Evolutionary conservation across 192 early-diverging fungal genomes (phyloP), one percentile per base, ranked within the genome.

Genomic region (Linnemannia schmuckeri): DNA sequence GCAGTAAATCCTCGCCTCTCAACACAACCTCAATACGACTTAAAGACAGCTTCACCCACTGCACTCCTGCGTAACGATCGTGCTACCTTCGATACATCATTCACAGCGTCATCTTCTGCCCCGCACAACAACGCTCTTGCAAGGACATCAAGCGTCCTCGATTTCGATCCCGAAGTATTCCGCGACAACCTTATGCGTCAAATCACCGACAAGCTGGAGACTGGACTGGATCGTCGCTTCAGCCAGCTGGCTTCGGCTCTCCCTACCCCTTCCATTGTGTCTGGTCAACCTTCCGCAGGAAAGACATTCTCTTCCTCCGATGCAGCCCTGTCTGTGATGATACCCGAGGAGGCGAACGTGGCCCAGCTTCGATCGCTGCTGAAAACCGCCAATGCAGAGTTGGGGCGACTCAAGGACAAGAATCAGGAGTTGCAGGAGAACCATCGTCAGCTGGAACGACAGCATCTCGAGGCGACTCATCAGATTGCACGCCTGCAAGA

Each of bases 121-220:
- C 8, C 44, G 24, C 17, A 22, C 46, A 70, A 42, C 68, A 47
- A 33, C 9, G 8, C 70, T 6, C 33, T 72, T 49, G 37, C 54
- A 41, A 46, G 49, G 24, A 30, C 75, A 18, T 4, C 37, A 30
- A 46, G 33, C 27, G 40, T 30, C 12, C 44, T 70, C 7, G 77
- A 79, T 33, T 79, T 79, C 20, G 47, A 79, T 17, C 77, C 77
- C 22, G 77, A 79, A 72, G 77, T 72, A 12, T 79, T 79, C 70
- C 68, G 70, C 18, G 44, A 49, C 4, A 79, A 79, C 57, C 77
- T 79, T 4, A 79, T 79, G 69, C 77, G 68, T 27, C 77, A 79
- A 41, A 79, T 79, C 20, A 33, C 77, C 2, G 77, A 79, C 49
- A 79, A 72, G 71, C 38, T 79, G 49, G 77, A 79, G 38, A 72